Base-by-base conservation (phyloP, 371 early-diverging fungal genomes). In the Dichotomocladium elegans region DNA sequence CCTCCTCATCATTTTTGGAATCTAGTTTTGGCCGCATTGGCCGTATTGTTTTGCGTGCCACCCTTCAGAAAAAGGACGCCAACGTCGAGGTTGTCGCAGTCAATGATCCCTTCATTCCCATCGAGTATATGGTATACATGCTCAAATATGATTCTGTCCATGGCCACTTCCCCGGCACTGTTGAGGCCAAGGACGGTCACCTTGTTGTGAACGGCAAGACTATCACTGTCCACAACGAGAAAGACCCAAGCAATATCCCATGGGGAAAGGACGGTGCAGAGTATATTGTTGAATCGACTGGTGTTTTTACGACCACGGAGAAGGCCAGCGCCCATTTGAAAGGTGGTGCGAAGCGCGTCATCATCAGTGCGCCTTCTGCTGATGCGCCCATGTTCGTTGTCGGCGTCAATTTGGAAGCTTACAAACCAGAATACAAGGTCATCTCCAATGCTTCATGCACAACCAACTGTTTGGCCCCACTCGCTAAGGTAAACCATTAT, bases 371-470 rank as follows among this genome's bases (percentile, higher is more conserved):
- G 40, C 99, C 99, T 51, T 95, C 96, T 52, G 78, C 76, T 35
- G 91, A 91, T 66, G 91, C 91, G 5, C 92, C 92, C 59, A 91
- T 91, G 92, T 91, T 87, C 54, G 90, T 90, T 55, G 80, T 81
- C 70, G 94, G 95, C 75, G 99, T 99, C 80, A 99, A 99, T 85
- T 81, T 91, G 57, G 90, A 91, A 24, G 78, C 85, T 55, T 99
- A 98, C 87, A 81, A 89, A 47, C 72, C 88, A 48, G 82, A 81
- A 58, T 83, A 90, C 74, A 79, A 84, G 46, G 86, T 99, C 63
- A 85, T 99, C 58, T 95, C 96, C 65, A 99, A 99, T 83, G 99
- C 99, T 44, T 97, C 98, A 51, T 99, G 99, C 89, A 99, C 99
- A 59, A 99, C 99, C 75, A 98, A 99, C 90, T 99, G 99, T 81